Evolutionary conservation across 1,284 basidiomycete species (phyloP), one percentile per base, ranked within the genome.

Genomic region (Microbotryum silenes-acaulis): DNA sequence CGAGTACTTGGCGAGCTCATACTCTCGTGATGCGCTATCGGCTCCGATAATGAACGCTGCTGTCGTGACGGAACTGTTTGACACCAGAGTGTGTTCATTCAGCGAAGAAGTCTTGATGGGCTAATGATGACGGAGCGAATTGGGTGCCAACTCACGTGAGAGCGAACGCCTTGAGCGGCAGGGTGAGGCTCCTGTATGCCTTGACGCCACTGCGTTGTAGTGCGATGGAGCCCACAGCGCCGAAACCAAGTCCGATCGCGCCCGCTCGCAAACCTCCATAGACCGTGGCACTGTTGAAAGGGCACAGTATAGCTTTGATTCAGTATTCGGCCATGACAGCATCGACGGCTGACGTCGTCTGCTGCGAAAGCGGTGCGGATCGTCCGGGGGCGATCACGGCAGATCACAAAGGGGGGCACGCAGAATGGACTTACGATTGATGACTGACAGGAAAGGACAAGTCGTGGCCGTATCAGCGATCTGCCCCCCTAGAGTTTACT

Each of bases 91-190:
- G 37, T 10, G 16, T 3, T 6, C 29, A 29, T 27, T 27, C 23
- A 20, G 16, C 27, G 4, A n/a, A 33, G 31, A 12, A 4, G 37
- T 12, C 23, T 21, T 18, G 25, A 27, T 10, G 18, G 18, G 10
- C 6, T 23, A 42, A 10, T 10, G 16, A n/a, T 29, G n/a, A 7
- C 14, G 2, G 25, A 23, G 18, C 27, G 5, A 6, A 8, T 21
- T 1, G 9, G 10, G 31, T n/a, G 10, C 20, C 9, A 33, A 51
- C 62, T 46, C 20, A 65, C 63, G 63, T 65, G 25, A 69, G 46
- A 7, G 63, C 65, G 23, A 69, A 69, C 0, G 65, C 65, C 49
- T 69, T 69, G 37, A 69, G 56, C 4, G 67, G 65, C 31, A 67
- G 59, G 1, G 67, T 67, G 23, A 69, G 50, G 7, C 53, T 29